Percentiles rank a stretch among this genome's conserved stretches.
These are phyloP conservation scores for Porcisia hertigi DNA, from an alignment of 208 protist species.

Conservation along the genomic window DNA sequence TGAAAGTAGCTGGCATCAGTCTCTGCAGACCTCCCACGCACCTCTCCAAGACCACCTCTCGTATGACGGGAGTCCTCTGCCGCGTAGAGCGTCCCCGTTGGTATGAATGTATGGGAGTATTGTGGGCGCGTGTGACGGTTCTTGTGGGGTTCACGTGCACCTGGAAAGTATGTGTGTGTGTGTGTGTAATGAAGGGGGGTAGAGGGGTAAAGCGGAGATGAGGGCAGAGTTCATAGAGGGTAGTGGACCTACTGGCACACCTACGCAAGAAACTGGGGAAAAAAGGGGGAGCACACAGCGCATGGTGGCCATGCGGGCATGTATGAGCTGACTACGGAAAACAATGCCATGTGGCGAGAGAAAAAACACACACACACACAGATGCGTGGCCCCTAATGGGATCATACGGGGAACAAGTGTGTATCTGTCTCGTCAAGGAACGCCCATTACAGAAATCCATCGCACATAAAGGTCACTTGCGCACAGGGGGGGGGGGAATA, in stretches of 20 bases:
- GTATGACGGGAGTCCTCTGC: neutral
- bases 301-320: no score
- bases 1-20: neutral
- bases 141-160: neutral
- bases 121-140: neutral
- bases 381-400: no score
- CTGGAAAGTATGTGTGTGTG: neutral
- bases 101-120: neutral
- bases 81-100: neutral
- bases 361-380: neutral
- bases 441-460: no score
- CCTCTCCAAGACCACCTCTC: neutral
- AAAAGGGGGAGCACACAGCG: neutral
- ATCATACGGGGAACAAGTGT: neutral
- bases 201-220: neutral
- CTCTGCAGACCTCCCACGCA: neutral
- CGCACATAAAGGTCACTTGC: no score
- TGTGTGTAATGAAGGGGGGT: neutral
- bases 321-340: no score
- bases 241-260: neutral
- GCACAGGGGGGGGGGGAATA: no score
- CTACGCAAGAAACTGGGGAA: neutral
- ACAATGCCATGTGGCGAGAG: neutral
- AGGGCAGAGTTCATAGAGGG: neutral
- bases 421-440: no score